These are phyloP conservation scores for Gastrolobium villosum DNA, from an alignment of 306 rosid genomes.

Conservation along the genomic window DNA sequence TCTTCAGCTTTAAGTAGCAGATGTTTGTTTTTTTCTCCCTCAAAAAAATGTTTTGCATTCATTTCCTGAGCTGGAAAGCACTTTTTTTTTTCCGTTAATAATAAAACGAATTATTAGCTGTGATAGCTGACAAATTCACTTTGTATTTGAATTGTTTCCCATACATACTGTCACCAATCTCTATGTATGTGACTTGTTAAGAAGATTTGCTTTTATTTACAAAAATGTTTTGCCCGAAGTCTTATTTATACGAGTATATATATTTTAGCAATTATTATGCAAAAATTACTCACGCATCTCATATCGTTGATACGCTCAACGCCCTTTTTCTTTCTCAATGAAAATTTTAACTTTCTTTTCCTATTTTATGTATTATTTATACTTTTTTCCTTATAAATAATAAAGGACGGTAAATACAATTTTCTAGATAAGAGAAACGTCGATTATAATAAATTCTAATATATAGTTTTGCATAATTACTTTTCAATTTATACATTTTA, in stretches of 20 bases:
- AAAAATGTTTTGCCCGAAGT: background rate
- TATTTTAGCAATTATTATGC: background rate
- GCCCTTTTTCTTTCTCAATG: no score
- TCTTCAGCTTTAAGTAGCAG: slow-evolving; percentile 32
- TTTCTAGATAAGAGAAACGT: no score
- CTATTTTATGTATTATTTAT: no score
- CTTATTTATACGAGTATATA: background rate
- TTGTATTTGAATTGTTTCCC: slow-evolving; percentile 12
- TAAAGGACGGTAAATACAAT: no score
- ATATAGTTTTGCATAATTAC: no score
- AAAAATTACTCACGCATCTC: no score
- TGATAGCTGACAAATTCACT: slow-evolving; percentile 30
- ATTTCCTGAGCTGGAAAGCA: slow-evolving; percentile 33
- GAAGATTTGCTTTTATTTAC: slow-evolving; percentile 17
- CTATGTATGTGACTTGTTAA: slow-evolving; percentile 11
- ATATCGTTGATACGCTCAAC: no score
- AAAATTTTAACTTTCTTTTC: no score
- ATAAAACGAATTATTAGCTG: slow-evolving; percentile 42
- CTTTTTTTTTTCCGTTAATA: background rate
- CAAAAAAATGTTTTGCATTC: slow-evolving; percentile 42
- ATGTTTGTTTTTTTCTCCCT: slow-evolving; percentile 28
- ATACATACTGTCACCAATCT: slow-evolving; percentile 14
- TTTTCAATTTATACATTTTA: no score
- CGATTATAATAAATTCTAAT: no score
- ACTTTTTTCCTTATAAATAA: no score